Base-by-base conservation (phyloP, 768 basidiomycete genomes). In the Tricholoma sp. region DNA sequence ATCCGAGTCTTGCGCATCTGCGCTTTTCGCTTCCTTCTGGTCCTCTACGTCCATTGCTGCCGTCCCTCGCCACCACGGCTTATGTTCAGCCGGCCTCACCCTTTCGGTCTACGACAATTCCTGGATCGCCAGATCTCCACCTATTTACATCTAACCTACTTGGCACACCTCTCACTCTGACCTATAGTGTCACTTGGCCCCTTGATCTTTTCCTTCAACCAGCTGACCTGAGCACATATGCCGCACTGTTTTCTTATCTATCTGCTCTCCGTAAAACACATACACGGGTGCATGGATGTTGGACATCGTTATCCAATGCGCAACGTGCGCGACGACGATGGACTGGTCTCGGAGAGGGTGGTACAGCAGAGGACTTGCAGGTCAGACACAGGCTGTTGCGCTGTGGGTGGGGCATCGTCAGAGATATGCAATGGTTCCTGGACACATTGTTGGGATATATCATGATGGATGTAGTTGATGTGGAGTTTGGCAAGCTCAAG, bases 391-490 rank as follows among this genome's bases (percentile, higher is more conserved):
- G 76, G 51, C 77, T 93, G 17, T 74, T 91, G 55, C 78, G 93
- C 56, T 86, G 84, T 57, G 87, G 88, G 1, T 97, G 94, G 94
- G 91, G 91, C 1, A 80, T 88, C 31, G 87, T 94, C 7, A 74
- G 91, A 64, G 84, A 89, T 64, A 94, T 95, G 93, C 81, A 85
- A 41, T 95, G 92, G 91, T 95, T 94, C 66, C 74, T 96, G 56
- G 92, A 94, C 67, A 85, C 84, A 28, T 65, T 97, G 2, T 72
- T 91, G 54, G 85, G 84, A 9, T 95, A 97, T 68, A 82, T 92
- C 57, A 91, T 92, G 90, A 88, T 82, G 64, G 94, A 96, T 59
- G 93, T 96, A 8, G 79, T 94, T 33, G 93, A 94, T 57, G 81
- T 85, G 13, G 93, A 96, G 66, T 94, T 89, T 65, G 72, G 80